Percentiles rank a stretch among this genome's conserved stretches.
Conservation (phyloP, 2,329 filamentous ascomycete species). For the Scytalidium sp. region DNA sequence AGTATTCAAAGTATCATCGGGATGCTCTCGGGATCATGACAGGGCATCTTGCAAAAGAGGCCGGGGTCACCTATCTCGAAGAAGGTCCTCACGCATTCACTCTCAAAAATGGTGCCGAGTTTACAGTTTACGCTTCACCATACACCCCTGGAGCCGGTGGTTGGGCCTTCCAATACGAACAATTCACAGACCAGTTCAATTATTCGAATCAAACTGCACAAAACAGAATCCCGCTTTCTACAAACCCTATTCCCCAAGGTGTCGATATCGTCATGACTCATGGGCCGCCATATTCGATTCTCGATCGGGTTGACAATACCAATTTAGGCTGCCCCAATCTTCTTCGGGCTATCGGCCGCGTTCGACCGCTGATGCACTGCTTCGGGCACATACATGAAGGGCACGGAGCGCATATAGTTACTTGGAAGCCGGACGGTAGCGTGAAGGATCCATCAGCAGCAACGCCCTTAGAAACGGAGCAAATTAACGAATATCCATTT, state of each 20-base stretch:
- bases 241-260: slow-evolving; percentile 11
- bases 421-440: slow-evolving; percentile 39
- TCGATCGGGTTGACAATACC: slow-evolving; percentile 22
- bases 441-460: slow-evolving; percentile 29
- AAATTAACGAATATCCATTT: slow-evolving; percentile 37
- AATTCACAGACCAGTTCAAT: slow-evolving; percentile 24
- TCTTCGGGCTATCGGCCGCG: slow-evolving; percentile 40
- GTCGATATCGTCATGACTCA: slow-evolving; percentile 38
- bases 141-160: slow-evolving; percentile 28
- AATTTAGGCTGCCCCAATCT: slow-evolving; percentile 44
- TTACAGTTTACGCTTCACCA: slow-evolving; percentile 30
- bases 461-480: slow-evolving; percentile 15
- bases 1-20: slow-evolving; percentile 6
- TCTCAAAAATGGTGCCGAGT: slow-evolving; percentile 23
- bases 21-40: slow-evolving; percentile 19
- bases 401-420: slow-evolving; percentile 53
- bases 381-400: slow-evolving; percentile 59
- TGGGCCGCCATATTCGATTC: slow-evolving; percentile 29
- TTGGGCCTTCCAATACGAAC: slow-evolving; percentile 28
- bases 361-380: slow-evolving; percentile 47
- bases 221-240: not conserved
- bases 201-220: not conserved
- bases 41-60: slow-evolving; percentile 16
- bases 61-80: slow-evolving; percentile 27
- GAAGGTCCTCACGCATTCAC: slow-evolving; percentile 28